Percentiles rank a stretch among this genome's conserved stretches.
Evolutionary conservation across 2,329 filamentous ascomycete genomes (phyloP).

Genomic region (Phyllosticta citribraziliensis): DNA sequence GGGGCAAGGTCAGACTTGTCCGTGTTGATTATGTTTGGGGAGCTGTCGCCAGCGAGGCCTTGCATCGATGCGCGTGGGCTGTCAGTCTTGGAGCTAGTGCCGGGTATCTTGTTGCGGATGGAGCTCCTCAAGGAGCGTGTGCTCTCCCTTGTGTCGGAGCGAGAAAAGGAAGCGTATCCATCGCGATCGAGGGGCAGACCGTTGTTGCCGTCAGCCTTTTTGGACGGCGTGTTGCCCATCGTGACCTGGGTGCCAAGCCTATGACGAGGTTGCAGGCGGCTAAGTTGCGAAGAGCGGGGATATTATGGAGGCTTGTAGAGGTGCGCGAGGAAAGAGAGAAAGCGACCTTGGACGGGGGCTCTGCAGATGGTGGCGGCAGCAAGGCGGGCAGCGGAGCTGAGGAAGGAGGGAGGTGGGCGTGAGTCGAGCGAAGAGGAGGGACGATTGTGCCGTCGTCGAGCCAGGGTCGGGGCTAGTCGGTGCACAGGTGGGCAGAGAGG

Average conservation of each 20-base stretch:
- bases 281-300: not conserved
- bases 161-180: slow-evolving; percentile 76
- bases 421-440: slow-evolving; percentile 23
- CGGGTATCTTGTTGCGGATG: slow-evolving; percentile 82
- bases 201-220: slow-evolving; percentile 35
- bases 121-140: slow-evolving; percentile 72
- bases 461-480: slow-evolving; percentile 16
- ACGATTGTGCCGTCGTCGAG: slow-evolving; percentile 25
- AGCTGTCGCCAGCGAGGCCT: slow-evolving; percentile 43
- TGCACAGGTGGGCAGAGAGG: not conserved
- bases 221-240: slow-evolving; percentile 73
- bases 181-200: slow-evolving; percentile 59
- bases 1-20: slow-evolving; percentile 6
- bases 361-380: slow-evolving; percentile 24
- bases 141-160: slow-evolving; percentile 88
- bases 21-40: slow-evolving; percentile 44
- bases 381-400: slow-evolving; percentile 21
- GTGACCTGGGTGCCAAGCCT: slow-evolving; percentile 13
- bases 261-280: not conserved
- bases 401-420: slow-evolving; percentile 16
- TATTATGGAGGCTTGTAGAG: slow-evolving; percentile 38
- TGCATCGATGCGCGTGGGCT: slow-evolving; percentile 71
- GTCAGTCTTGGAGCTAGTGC: slow-evolving; percentile 54
- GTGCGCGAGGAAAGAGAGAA: slow-evolving; percentile 35
- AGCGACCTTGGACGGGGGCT: slow-evolving; percentile 34